Evolutionary conservation across 345 rosid genomes (phyloP).

Genomic region (Tarenaya hassleriana): DNA sequence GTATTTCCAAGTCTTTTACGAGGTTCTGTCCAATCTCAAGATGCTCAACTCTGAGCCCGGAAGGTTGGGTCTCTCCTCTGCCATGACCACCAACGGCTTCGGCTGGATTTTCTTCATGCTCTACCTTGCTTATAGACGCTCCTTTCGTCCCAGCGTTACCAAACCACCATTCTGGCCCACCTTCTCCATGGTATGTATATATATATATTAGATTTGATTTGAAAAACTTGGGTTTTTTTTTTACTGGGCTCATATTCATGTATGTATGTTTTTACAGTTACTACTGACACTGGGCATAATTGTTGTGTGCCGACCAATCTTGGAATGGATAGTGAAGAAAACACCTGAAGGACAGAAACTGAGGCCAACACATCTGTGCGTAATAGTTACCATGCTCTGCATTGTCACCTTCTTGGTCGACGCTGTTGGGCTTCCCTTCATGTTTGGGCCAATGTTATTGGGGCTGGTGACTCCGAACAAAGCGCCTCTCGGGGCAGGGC

Average conservation of each 20-base stretch:
- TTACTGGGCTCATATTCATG: neutral
- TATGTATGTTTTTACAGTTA: neutral
- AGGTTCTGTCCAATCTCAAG: conserved; percentile 32
- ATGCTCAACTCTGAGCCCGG: conserved; percentile 40
- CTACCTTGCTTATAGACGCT: conserved; percentile 1
- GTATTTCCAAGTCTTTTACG: conserved; percentile 28
- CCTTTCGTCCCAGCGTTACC: conserved; percentile 2
- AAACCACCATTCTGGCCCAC: neutral
- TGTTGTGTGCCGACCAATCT: conserved; percentile 26
- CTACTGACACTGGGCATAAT: conserved; percentile 13
- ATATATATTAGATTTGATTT: no score
- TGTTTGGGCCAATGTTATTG: conserved; percentile 25
- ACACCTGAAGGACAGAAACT: conserved; percentile 33
- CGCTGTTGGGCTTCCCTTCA: conserved; percentile 22
- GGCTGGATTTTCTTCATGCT: conserved; percentile 4
- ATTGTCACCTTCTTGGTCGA: conserved; percentile 11
- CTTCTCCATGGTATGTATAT: conserved; percentile 9
- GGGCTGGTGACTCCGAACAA: conserved; percentile 32
- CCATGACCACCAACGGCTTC: conserved; percentile 23
- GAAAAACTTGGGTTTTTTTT: neutral
- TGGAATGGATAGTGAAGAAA: conserved; percentile 32
- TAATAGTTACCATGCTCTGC: conserved; percentile 26
- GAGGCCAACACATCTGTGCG: conserved; percentile 18
- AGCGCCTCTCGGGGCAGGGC: conserved; percentile 28
- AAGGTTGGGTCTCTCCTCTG: conserved; percentile 34